phyloP scores from a whole-genome alignment of 306 rosid genomes.

The Argentina anserina region DNA sequence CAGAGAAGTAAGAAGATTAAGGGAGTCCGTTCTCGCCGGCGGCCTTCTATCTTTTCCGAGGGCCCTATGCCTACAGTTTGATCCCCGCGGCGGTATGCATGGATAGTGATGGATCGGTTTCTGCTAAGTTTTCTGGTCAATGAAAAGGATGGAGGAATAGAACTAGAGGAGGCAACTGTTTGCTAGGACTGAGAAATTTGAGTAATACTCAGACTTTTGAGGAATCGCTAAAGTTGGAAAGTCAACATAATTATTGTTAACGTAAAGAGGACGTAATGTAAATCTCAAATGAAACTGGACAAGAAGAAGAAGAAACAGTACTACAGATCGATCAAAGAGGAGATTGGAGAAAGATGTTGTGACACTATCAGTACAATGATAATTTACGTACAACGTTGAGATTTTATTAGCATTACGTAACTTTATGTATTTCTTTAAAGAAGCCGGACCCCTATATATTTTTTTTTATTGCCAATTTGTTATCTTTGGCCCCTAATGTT shows the following conservation, averaged over 20 bases:
- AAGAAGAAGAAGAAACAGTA: too few species aligned
- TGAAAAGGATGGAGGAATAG: not conserved
- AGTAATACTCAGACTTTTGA: not conserved
- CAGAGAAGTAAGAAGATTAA: not conserved
- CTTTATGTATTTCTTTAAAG: too few species aligned
- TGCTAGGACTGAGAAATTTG: not conserved
- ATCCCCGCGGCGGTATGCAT: not conserved
- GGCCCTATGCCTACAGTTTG: not conserved
- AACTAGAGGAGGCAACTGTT: not conserved
- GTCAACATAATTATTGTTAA: not conserved
- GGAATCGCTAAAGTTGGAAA: not conserved
- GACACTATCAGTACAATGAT: too few species aligned
- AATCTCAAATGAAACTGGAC: too few species aligned
- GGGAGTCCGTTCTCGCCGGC: not conserved
- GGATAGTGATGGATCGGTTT: not conserved
- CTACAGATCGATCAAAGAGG: too few species aligned
- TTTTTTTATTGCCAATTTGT: too few species aligned
- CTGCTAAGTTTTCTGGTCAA: not conserved
- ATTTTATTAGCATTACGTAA: too few species aligned
- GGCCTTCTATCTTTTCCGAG: not conserved
- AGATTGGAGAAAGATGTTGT: too few species aligned
- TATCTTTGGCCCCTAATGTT: too few species aligned
- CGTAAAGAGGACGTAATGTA: too few species aligned
- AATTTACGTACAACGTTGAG: too few species aligned
- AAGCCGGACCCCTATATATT: too few species aligned